A percentile compares a stretch with the other conserved stretches of the same genome.
Conservation (phyloP, 768 basidiomycete species). For the Tricholoma flavovirens region DNA sequence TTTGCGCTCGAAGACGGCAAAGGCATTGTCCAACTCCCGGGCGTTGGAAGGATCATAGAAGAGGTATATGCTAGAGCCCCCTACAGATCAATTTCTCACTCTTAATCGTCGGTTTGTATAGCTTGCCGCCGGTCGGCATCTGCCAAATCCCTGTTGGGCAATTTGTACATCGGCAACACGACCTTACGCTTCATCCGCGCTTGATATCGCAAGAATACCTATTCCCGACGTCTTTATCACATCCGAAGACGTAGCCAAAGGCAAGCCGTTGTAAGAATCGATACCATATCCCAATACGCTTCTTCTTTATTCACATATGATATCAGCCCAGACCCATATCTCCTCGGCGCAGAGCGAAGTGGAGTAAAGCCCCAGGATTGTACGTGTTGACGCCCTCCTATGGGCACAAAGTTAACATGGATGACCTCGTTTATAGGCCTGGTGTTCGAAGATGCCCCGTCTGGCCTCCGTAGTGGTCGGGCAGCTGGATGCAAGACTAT, state of each 20-base stretch:
- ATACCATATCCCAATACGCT: not conserved
- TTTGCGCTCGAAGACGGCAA: conserved; percentile 47
- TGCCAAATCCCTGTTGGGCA: conserved; percentile 70
- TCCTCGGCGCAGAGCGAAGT: conserved; percentile 74
- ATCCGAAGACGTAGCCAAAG: conserved; percentile 73
- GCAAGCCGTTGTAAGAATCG: conserved; percentile 68
- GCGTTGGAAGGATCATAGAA: conserved; percentile 54
- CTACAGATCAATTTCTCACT: not conserved
- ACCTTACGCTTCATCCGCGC: conserved; percentile 69
- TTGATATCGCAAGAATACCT: conserved; percentile 61
- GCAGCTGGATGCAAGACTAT: conserved; percentile 68
- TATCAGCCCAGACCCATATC: conserved; percentile 80
- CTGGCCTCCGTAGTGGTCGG: conserved; percentile 14
- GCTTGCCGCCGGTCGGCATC: conserved; percentile 30
- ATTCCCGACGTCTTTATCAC: conserved; percentile 70
- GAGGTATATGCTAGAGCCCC: conserved; percentile 32
- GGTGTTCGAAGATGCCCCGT: conserved; percentile 90
- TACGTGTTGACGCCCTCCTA: conserved; percentile 12
- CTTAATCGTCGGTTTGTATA: conserved; percentile 11
- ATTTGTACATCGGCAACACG: conserved; percentile 86
- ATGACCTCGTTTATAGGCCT: conserved; percentile 41
- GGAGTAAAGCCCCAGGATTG: conserved; percentile 60
- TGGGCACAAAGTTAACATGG: not conserved
- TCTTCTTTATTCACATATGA: conserved; percentile 2
- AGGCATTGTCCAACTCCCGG: conserved; percentile 70